Evolutionary conservation across 2,329 filamentous ascomycete genomes (phyloP), one percentile per base, ranked within the genome.

Genomic region (Dryadomyces sulphureus): DNA sequence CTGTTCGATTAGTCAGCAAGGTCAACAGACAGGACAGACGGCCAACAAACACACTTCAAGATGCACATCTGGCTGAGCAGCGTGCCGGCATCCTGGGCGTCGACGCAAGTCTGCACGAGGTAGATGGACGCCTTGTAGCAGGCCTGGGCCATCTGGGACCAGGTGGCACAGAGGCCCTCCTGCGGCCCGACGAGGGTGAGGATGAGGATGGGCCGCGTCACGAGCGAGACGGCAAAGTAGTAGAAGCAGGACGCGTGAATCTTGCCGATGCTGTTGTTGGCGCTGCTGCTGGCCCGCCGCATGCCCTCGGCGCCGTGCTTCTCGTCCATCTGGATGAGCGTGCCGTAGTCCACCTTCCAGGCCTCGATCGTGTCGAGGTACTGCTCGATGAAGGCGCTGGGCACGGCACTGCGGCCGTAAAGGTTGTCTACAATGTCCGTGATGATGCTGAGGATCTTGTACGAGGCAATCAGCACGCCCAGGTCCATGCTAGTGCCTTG

Each of bases 371-470:
- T 36, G 21, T 38, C 44, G 17, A 49, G 44, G n/a, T 46, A 49
- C 27, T 45, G 44, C 36, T 49, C 47, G 19, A 49, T 41, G 8
- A 46, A 22, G n/a, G 45, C 40, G 14, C 27, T 16, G 14, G 47
- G 17, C 7, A 46, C 30, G 14, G 47, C 19, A 11, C 8, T 21
- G 30, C 47, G 41, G 20, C 39, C 30, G 41, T 70, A 69, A 0
- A 72, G 48, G 0, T 58, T 60, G 4, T 62, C 59, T 4, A 66
- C 60, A 2, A 70, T 65, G 22, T 66, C 61, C 30, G 67, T 66
- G 3, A 72, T 59, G 8, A 71, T 65, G 5, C 61, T 54, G 0
- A 65, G 61, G 17, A 72, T 59, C 7, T 58, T 54, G 44, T 67
- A 68, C 1, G 65, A 64, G 0, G 66, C 61, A 24, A 63, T 48